Percentiles rank a stretch among this genome's conserved stretches.
These are phyloP conservation scores for Closterium sp. DNA, from an alignment of 139 green algal species.

Conservation along the genomic window DNA sequence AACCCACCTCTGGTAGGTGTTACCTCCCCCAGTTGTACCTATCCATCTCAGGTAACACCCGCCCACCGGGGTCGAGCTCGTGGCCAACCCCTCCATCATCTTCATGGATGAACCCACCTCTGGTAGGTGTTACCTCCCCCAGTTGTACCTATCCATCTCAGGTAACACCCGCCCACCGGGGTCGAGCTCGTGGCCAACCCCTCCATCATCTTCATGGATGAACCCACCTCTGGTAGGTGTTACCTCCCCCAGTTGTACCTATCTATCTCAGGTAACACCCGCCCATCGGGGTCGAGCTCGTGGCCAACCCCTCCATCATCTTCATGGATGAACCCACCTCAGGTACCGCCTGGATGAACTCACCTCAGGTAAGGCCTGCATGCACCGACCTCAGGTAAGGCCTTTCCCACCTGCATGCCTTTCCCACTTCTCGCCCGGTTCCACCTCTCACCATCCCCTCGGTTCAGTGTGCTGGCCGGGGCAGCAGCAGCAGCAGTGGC, in stretches of 20 bases:
- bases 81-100: constrained; percentile 61
- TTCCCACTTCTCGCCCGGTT: too few relatives aligned
- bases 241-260: constrained; percentile 56
- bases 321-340: constrained; percentile 54
- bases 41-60: too few relatives aligned
- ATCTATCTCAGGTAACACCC: too few relatives aligned
- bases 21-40: constrained; percentile 56
- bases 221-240: constrained; percentile 9
- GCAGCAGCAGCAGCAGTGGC: too few relatives aligned
- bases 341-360: constrained; percentile 50
- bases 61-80: constrained; percentile 84
- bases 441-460: too few relatives aligned
- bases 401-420: too few relatives aligned
- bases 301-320: background rate
- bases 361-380: constrained; percentile 37
- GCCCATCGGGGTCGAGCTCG: too few relatives aligned
- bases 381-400: background rate
- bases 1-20: constrained; percentile 9
- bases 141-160: background rate
- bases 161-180: constrained; percentile 69
- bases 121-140: constrained; percentile 56
- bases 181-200: constrained; percentile 81
- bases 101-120: too few relatives aligned
- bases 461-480: too few relatives aligned
- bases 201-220: background rate